phyloP scores from a whole-genome alignment of 108 stramenopile species.

The Nitzschia sp. region DNA sequence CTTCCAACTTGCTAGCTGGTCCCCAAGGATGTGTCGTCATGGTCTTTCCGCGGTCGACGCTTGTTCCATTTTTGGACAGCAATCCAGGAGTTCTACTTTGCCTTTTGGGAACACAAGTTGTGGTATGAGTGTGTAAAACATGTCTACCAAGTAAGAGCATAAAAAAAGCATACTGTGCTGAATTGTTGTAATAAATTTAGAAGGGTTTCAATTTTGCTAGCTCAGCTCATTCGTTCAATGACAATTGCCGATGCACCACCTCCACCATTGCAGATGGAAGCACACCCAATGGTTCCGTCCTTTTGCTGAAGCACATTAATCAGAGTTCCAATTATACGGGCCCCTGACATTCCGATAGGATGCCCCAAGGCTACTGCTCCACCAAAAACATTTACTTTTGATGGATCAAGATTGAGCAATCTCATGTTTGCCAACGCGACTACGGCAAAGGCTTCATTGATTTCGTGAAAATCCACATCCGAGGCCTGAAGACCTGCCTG shows the following conservation, averaged over 20 bases:
- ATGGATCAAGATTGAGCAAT: constrained; percentile 76
- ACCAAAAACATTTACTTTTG: constrained; percentile 90
- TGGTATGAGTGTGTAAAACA: no score
- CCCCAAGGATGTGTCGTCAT: constrained; percentile 62
- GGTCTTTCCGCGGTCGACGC: constrained; percentile 55
- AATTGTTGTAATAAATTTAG: no score
- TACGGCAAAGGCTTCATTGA: constrained; percentile 98
- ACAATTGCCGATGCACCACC: constrained; percentile 96
- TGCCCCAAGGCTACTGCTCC: constrained; percentile 96
- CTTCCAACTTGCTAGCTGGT: constrained; percentile 64
- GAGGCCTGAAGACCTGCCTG: constrained; percentile 68
- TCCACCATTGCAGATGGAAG: constrained; percentile 98
- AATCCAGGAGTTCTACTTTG: constrained; percentile 70
- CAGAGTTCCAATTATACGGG: constrained; percentile 91
- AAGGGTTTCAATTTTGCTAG: no score
- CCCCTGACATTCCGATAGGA: constrained; percentile 94
- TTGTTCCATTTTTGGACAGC: constrained; percentile 67
- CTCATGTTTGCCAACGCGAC: constrained; percentile 92
- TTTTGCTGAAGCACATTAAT: constrained; percentile 81
- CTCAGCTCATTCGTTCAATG: constrained; percentile 81
- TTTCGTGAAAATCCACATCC: constrained; percentile 96
- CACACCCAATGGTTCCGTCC: constrained; percentile 89
- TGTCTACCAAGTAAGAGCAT: no score
- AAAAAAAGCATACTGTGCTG: no score
- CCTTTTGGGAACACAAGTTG: constrained; percentile 70